Base-by-base conservation (phyloP, 805 yeast species). In the Spathaspora arborariae region DNA sequence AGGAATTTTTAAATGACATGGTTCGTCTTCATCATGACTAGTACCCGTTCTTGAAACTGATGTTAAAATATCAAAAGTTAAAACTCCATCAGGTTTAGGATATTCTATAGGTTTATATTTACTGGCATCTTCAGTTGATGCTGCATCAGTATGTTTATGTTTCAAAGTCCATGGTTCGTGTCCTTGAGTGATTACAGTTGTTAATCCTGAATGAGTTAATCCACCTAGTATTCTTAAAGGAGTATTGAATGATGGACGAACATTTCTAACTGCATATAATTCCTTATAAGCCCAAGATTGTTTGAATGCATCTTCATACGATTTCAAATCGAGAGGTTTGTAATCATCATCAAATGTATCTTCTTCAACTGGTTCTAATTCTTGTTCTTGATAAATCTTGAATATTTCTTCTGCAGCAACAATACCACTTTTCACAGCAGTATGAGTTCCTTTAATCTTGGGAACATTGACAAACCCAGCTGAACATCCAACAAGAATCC, bases 391-490 rank as follows among this genome's bases (percentile, higher is more conserved):
- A 13, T 35, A 34, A 8, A 21, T 18, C 3, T 74, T 71, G 57
- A 74, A 89, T 37, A 90, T 85, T 19, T 78, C 63, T 58, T 94
- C 97, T 2, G 98, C 99, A 2, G 99, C 99, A 22, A 94, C 66
- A 78, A 94, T 84, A 26, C 98, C 99, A 8, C 94, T 78, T 66
- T 94, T 94, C 82, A 94, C 88, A 1, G 99, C 98, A 1, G 97
- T 92, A 64, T 94, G 99, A 0, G 97, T 84, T 13, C 99, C 99
- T 69, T 94, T 94, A 59, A 94, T 88, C 65, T 92, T 94, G 45
- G 99, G 97, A 39, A 94, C 98, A 62, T 94, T 94, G 81, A 94
- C 79, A 65, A 94, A 92, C 1, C 99, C 99, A 3, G 99, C 99
- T 47, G 95, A 74, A 47, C 96, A 94, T 26, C 99, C 99, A 35